Conservation (phyloP, 768 basidiomycete genomes). For the Boletus pseudopeckii region DNA sequence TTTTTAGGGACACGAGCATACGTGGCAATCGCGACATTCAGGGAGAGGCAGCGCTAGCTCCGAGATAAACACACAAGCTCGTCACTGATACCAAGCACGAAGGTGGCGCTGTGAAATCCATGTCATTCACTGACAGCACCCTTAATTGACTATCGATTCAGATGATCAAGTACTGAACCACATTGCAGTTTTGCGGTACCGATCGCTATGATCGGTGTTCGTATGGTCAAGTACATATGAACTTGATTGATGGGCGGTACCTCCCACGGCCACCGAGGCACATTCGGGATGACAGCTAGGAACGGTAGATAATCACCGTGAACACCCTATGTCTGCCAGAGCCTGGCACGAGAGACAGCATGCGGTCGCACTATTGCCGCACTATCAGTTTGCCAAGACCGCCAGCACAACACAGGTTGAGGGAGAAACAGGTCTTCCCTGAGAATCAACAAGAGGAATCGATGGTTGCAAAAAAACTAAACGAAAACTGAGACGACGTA, state of each 20-base stretch:
- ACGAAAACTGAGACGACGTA: not conserved
- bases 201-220: too few species aligned
- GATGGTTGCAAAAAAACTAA: too few species aligned
- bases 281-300: not conserved
- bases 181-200: too few species aligned
- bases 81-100: not conserved
- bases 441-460: too few species aligned
- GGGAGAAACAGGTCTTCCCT: too few species aligned
- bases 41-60: not conserved
- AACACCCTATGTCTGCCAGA: not conserved
- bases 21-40: not conserved
- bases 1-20: not conserved
- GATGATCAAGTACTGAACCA: too few species aligned
- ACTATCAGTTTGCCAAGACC: not conserved
- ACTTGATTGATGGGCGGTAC: not conserved
- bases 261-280: conserved; percentile 2
- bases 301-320: not conserved
- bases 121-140: conserved; percentile 8
- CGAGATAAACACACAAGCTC: not conserved
- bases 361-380: conserved; percentile 1
- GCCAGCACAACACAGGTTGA: too few species aligned
- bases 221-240: too few species aligned
- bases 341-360: too few species aligned
- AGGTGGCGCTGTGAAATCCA: not conserved
- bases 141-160: conserved; percentile 2